Conservation (phyloP, 352 stramenopile species). For the Globisporangium camurandrum region DNA sequence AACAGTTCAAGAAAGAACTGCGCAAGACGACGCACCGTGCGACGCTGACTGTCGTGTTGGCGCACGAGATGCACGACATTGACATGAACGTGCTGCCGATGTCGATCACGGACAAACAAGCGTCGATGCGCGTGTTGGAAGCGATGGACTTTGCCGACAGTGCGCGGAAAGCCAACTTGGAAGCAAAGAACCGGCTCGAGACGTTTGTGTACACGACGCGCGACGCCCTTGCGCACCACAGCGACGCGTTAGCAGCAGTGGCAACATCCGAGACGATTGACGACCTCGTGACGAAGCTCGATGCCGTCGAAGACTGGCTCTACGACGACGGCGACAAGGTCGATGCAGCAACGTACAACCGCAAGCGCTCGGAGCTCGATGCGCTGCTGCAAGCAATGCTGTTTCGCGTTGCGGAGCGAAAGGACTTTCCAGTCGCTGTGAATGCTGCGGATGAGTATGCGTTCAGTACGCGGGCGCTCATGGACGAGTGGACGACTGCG, state of each 20-base stretch:
- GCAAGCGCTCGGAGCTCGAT: constrained; percentile 78
- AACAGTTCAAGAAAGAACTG: constrained; percentile 80
- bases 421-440: constrained; percentile 78
- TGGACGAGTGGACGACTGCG: constrained; percentile 50
- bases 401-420: constrained; percentile 84
- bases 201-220: constrained; percentile 91
- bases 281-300: constrained; percentile 53
- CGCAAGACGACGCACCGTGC: constrained; percentile 86
- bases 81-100: constrained; percentile 57
- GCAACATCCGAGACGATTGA: constrained; percentile 84
- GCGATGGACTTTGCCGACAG: constrained; percentile 72
- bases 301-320: constrained; percentile 90
- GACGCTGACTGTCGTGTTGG: constrained; percentile 52
- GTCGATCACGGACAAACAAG: constrained; percentile 50
- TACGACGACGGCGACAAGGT: constrained; percentile 90
- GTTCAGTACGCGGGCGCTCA: constrained; percentile 51
- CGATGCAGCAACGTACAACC: constrained; percentile 77
- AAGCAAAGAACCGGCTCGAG: constrained; percentile 90
- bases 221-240: constrained; percentile 72
- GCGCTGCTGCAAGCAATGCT: constrained; percentile 81
- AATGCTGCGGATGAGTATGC: constrained; percentile 54
- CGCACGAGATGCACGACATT: constrained; percentile 23
- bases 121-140: constrained; percentile 53
- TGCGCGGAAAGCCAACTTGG: constrained; percentile 52
- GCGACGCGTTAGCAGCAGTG: constrained; percentile 75